Conservation (phyloP, 345 rosid genomes). For the Draba incana region DNA sequence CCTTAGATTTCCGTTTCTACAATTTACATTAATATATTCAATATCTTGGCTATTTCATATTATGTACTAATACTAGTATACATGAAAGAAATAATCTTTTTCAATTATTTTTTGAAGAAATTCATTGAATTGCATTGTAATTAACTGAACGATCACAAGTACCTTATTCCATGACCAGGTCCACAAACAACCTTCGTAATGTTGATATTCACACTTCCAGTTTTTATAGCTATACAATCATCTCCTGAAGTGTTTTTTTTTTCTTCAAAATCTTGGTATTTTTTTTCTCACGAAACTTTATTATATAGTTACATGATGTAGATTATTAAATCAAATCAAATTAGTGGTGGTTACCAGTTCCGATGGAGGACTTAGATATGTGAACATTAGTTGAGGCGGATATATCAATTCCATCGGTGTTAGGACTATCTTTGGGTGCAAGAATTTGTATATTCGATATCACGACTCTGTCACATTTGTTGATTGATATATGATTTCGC, state of each 20-base stretch:
- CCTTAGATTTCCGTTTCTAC: too few relatives aligned
- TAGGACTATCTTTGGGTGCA: constrained; percentile 56
- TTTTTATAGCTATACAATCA: constrained; percentile 57
- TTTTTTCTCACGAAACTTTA: too few relatives aligned
- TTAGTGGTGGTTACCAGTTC: constrained; percentile 45
- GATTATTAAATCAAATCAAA: neutral
- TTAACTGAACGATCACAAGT: neutral
- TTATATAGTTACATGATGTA: neutral
- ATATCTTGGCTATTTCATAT: neutral
- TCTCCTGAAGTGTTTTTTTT: constrained; percentile 42
- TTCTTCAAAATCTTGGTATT: neutral
- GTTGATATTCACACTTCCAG: constrained; percentile 30
- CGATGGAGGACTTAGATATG: constrained; percentile 36
- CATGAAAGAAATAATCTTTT: neutral
- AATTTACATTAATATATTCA: too few relatives aligned
- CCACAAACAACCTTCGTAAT: constrained; percentile 37
- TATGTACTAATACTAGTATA: neutral
- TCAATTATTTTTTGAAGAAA: neutral
- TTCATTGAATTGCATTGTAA: neutral
- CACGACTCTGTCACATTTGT: constrained; percentile 23
- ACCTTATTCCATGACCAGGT: constrained; percentile 54
- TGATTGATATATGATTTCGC: constrained; percentile 42
- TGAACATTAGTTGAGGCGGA: constrained; percentile 37
- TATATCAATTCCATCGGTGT: constrained; percentile 66
- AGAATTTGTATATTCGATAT: constrained; percentile 43